These are phyloP conservation scores for Diaporthe batatas DNA, from an alignment of 2,329 filamentous ascomycete species.

Conservation along the genomic window DNA sequence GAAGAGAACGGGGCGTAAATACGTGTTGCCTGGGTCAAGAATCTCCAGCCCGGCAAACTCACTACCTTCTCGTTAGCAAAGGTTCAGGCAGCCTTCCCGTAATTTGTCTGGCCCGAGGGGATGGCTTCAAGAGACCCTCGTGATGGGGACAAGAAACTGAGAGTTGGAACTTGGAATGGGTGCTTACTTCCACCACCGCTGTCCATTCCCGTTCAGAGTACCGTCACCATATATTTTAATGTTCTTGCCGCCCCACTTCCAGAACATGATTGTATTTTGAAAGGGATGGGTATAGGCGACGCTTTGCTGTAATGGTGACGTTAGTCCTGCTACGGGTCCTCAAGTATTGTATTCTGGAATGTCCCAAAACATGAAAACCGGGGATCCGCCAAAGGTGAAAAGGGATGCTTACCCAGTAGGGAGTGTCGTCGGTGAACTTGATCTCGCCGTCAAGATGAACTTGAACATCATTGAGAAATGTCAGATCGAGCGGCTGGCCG, in stretches of 20 bases:
- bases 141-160: not conserved
- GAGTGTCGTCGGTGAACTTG: slow-evolving; percentile 58
- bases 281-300: slow-evolving; percentile 58
- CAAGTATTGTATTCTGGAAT: no score
- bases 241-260: slow-evolving; percentile 73
- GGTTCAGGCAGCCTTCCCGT: no score
- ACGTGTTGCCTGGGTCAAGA: slow-evolving; percentile 66
- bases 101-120: no score
- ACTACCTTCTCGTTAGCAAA: slow-evolving; percentile 10
- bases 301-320: slow-evolving; percentile 48
- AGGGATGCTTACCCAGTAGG: slow-evolving; percentile 50
- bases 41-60: slow-evolving; percentile 49
- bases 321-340: no score
- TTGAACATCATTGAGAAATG: slow-evolving; percentile 69
- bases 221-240: slow-evolving; percentile 72
- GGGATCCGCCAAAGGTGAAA: no score
- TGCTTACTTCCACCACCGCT: slow-evolving; percentile 55
- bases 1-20: slow-evolving; percentile 71
- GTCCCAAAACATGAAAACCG: no score
- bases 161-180: not conserved
- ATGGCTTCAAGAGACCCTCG: not conserved
- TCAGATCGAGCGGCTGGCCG: slow-evolving; percentile 70
- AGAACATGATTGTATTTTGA: slow-evolving; percentile 70
- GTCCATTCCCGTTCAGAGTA: slow-evolving; percentile 68
- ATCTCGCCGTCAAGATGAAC: slow-evolving; percentile 71